These are phyloP conservation scores for Trichoderma semiorbis DNA, from an alignment of 2,329 filamentous ascomycete species.

Conservation along the genomic window DNA sequence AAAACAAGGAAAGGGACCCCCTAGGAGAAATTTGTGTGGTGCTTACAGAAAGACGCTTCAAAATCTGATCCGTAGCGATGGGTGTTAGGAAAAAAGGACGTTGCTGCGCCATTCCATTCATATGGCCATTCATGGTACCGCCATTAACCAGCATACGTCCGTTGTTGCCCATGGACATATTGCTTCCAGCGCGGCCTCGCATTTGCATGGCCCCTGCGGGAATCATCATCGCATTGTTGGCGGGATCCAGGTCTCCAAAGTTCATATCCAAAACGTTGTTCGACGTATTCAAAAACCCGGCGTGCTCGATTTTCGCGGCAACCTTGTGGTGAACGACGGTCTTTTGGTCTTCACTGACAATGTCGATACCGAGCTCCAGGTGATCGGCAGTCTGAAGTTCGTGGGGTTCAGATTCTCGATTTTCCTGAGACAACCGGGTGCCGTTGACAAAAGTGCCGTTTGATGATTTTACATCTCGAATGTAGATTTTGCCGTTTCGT, in stretches of 20 bases:
- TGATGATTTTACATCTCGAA: slow-evolving; percentile 95
- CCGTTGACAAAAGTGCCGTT: slow-evolving; percentile 99
- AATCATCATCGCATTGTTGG: slow-evolving; percentile 69
- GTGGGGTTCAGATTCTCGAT: slow-evolving; percentile 92
- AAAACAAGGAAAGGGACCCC: not conserved
- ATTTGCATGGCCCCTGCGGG: slow-evolving; percentile 66
- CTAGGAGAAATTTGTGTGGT: not conserved
- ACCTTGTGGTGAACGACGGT: slow-evolving; percentile 99
- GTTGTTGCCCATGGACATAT: slow-evolving; percentile 59
- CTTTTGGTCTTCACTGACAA: slow-evolving; percentile 97
- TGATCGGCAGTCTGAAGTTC: slow-evolving; percentile 89
- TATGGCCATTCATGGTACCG: slow-evolving; percentile 43
- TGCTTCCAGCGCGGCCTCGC: slow-evolving; percentile 66
- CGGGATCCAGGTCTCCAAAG: slow-evolving; percentile 85
- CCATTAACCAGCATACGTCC: slow-evolving; percentile 57
- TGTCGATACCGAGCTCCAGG: slow-evolving; percentile 93
- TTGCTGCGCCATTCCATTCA: slow-evolving; percentile 65
- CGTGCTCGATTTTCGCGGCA: slow-evolving; percentile 92
- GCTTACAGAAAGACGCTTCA: slow-evolving; percentile 56
- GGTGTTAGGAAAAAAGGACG: slow-evolving; percentile 84
- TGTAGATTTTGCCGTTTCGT: slow-evolving; percentile 83
- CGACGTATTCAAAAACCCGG: slow-evolving; percentile 72
- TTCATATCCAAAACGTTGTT: slow-evolving; percentile 83
- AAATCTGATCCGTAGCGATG: slow-evolving; percentile 89
- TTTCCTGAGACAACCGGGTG: slow-evolving; percentile 83